Evolutionary conservation across 768 basidiomycete genomes (phyloP).

Genomic region (Podaxis sp.): DNA sequence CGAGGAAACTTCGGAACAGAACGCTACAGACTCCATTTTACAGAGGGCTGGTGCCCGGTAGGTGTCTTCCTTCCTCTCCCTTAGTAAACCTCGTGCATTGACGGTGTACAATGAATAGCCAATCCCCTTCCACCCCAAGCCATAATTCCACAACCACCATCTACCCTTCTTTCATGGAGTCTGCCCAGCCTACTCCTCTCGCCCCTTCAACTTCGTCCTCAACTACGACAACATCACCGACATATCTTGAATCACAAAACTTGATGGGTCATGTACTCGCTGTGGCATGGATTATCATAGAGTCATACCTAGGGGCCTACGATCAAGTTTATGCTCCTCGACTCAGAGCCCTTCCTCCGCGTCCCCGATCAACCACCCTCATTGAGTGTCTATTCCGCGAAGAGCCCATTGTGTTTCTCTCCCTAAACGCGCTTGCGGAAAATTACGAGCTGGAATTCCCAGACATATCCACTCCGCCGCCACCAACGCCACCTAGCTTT

Average conservation of each 20-base stretch:
- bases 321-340: background rate
- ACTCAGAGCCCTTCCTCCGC: background rate
- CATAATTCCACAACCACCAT: background rate
- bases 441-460: background rate
- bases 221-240: background rate
- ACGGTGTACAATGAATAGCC: background rate
- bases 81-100: background rate
- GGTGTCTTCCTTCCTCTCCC: background rate
- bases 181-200: background rate
- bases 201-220: background rate
- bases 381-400: background rate
- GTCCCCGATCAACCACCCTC: background rate
- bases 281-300: background rate
- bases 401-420: background rate
- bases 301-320: background rate
- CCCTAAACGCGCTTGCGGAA: background rate
- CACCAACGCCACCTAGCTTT: background rate
- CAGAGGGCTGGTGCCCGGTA: background rate
- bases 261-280: background rate
- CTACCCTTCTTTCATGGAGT: background rate
- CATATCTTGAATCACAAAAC: background rate
- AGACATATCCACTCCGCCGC: background rate
- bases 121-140: background rate
- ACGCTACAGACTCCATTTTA: background rate
- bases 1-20: background rate